Base-by-base conservation (phyloP, 306 rosid genomes). In the Echinosophora koreensis region DNA sequence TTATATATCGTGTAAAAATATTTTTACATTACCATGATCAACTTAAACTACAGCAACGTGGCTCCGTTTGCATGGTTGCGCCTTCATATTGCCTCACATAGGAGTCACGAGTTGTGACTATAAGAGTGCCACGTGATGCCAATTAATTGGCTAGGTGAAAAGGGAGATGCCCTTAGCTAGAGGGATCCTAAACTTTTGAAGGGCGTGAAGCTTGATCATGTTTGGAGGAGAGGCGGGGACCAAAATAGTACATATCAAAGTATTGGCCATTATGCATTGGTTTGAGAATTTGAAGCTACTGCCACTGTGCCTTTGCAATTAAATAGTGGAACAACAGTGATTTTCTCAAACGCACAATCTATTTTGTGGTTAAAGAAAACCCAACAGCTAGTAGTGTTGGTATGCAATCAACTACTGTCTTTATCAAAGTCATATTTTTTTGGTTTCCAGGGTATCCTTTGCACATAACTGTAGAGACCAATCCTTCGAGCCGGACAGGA, bases 151-250 rank as follows among this genome's bases (percentile, higher is more conserved):
- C 4, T 41, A 16, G 41, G 18, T 64, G 12, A 67, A 76, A 84
- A 80, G 7, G 47, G 69, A 38, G 61, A 66, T 76, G 69, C 83
- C 85, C 73, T 61, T 50, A 54, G 69, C 76, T 22, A 65, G 75
- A 78, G 51, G 77, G 81, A 69, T 77, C 59, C 18, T 39, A 49
- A 73, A 17, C 64, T 57, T 71, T 62, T 39, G 49, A 8, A 32
- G 73, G 74, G 58, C 44, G 66, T 55, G 78, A 67, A 46, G 57
- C 41, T 13, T 18, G 75, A 57, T 60, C 64, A 69, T 72, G 81
- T 79, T 44, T 66, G 49, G 78, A 82, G 84, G 57, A 66, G 75
- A 28, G 51, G 79, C 63, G 74, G 89, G 87, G 84, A 76, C 86
- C 84, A 60, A 70, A 47, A 42, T 32, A 50, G 65, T 60, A 66